Conservation (phyloP, 352 stramenopile species). For the Phytophthora nicotianae region DNA sequence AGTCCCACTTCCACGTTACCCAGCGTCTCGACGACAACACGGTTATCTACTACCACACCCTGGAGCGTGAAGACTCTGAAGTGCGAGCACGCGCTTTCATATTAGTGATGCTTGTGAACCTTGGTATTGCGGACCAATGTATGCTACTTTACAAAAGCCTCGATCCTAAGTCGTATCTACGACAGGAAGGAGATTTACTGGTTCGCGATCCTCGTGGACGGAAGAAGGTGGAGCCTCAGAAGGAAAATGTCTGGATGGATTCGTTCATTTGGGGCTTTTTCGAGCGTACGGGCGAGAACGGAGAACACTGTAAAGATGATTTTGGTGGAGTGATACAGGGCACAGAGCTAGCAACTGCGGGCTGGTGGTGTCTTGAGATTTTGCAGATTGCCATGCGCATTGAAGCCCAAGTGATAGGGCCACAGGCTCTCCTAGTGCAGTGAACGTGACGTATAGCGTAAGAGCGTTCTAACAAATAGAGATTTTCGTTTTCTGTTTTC, state of each 20-base stretch:
- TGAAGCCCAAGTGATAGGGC: constrained; percentile 53
- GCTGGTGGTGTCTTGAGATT: constrained; percentile 68
- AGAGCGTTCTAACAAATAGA: too few relatives aligned
- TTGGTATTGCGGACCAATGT: constrained; percentile 11
- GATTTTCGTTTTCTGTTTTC: too few relatives aligned
- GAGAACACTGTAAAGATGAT: constrained; percentile 48
- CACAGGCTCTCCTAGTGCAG: constrained; percentile 36
- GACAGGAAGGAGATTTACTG: constrained; percentile 29
- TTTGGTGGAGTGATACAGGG: constrained; percentile 60
- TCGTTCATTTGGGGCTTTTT: constrained; percentile 63
- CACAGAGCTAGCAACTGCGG: constrained; percentile 48
- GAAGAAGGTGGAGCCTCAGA: constrained; percentile 42
- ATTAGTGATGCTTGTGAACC: not conserved
- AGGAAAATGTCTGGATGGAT: constrained; percentile 64
- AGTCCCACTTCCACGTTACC: constrained; percentile 60
- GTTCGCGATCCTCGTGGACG: constrained; percentile 49
- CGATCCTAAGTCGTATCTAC: constrained; percentile 49
- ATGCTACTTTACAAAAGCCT: constrained; percentile 56
- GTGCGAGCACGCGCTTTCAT: not conserved
- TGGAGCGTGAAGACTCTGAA: constrained; percentile 15
- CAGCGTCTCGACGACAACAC: constrained; percentile 59
- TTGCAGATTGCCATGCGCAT: constrained; percentile 58
- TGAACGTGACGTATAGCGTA: too few relatives aligned
- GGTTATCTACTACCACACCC: constrained; percentile 65
- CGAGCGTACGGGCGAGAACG: constrained; percentile 27